phyloP scores from a whole-genome alignment of 208 protist species.

The Wallacemonas sp. region DNA sequence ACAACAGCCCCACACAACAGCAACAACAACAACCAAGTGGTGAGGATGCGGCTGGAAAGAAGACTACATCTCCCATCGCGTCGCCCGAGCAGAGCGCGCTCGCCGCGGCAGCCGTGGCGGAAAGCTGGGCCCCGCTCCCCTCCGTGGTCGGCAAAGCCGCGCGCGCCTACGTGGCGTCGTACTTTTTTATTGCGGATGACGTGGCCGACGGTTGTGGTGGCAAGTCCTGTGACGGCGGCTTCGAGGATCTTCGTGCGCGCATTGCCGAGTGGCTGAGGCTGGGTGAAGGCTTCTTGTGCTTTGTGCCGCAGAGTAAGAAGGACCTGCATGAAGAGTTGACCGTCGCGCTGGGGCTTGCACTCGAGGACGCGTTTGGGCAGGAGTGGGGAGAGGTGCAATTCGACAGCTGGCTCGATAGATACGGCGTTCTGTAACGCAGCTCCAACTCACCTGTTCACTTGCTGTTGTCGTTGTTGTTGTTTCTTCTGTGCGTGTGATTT shows the following conservation, averaged over 20 bases:
- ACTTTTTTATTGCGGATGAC: conserved; percentile 51
- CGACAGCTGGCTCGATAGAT: conserved; percentile 1
- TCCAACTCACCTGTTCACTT: no score
- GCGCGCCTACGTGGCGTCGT: conserved; percentile 43
- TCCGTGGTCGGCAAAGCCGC: conserved; percentile 35
- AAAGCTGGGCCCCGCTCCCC: conserved; percentile 24
- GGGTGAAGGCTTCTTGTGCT: conserved; percentile 39
- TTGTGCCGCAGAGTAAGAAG: conserved; percentile 37
- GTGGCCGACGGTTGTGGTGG: not conserved
- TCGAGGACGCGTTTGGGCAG: conserved; percentile 37
- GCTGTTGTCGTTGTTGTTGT: no score
- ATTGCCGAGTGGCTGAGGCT: conserved; percentile 26
- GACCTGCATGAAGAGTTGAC: conserved; percentile 35
- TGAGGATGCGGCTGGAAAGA: no score
- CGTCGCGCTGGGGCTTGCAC: conserved; percentile 43
- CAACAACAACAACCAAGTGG: no score
- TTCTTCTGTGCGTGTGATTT: no score
- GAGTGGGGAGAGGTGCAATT: conserved; percentile 11
- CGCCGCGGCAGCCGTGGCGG: conserved; percentile 7
- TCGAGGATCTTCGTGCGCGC: conserved; percentile 40
- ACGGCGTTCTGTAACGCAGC: conserved; percentile 8
- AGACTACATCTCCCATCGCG: no score
- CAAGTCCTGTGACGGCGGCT: conserved; percentile 32
- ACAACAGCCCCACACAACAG: conserved; percentile 6
- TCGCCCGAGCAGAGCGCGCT: conserved; percentile 1